phyloP scores from a whole-genome alignment of 345 rosid species.

The Eucalyptus decipiens region DNA sequence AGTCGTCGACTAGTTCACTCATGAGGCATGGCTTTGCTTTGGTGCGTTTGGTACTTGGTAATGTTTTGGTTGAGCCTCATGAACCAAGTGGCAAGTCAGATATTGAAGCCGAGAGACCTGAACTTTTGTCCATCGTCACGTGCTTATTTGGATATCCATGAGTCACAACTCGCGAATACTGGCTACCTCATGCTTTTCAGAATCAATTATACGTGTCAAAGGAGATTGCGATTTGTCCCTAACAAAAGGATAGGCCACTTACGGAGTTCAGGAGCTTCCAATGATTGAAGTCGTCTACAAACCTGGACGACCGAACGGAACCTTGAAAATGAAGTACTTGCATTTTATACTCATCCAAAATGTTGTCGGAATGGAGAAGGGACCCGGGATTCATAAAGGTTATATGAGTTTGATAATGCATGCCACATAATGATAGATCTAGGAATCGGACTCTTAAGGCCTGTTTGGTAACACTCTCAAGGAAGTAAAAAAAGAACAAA shows the following conservation, averaged over 20 bases:
- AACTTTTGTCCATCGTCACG: neutral
- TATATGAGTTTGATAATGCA: neutral
- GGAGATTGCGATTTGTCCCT: neutral
- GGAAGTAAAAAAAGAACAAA: fast-evolving
- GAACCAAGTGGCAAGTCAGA: neutral
- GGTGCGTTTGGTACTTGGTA: neutral
- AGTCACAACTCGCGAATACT: neutral
- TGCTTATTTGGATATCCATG: neutral
- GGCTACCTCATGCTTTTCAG: neutral
- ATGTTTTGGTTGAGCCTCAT: neutral
- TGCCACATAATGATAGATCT: neutral
- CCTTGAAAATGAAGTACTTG: neutral
- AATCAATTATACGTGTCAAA: neutral
- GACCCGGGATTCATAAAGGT: neutral
- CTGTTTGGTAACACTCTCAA: too few relatives aligned
- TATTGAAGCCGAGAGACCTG: neutral
- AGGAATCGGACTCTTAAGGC: too few relatives aligned
- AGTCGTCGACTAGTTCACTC: neutral
- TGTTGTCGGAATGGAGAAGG: neutral
- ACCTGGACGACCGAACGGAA: neutral
- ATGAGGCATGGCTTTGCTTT: neutral
- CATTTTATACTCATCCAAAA: neutral
- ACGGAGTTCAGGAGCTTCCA: neutral
- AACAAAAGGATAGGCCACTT: neutral
- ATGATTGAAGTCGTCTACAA: neutral